These are phyloP conservation scores for Pouteria campechiana DNA, from an alignment of 179 eudicot genomes.

Conservation along the genomic window DNA sequence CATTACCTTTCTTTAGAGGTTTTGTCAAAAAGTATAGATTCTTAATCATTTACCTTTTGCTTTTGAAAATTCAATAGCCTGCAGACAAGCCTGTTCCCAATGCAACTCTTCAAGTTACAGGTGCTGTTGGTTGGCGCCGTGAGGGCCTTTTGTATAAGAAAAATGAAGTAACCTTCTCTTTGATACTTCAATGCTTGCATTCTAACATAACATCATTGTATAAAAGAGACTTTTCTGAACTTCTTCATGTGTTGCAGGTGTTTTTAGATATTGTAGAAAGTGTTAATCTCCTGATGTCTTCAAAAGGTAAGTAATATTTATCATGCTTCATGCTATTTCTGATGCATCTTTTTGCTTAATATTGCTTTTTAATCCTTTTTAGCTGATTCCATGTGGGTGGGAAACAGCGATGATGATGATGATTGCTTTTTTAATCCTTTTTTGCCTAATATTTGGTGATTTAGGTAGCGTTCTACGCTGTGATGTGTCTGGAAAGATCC, in stretches of 20 bases:
- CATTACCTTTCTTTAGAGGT: too few relatives aligned
- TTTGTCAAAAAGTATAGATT: too few relatives aligned
- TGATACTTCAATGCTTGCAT: not conserved
- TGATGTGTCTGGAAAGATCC: constrained; percentile 97
- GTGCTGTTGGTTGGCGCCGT: constrained; percentile 99
- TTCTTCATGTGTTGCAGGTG: constrained; percentile 42
- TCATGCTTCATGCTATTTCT: not conserved
- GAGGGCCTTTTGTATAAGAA: constrained; percentile 95
- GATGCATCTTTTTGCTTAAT: not conserved
- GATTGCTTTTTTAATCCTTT: not conserved
- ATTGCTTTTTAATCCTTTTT: not conserved
- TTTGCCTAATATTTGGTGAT: constrained; percentile 3
- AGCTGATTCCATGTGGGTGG: too few relatives aligned
- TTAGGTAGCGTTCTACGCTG: constrained; percentile 89
- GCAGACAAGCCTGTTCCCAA: constrained; percentile 92
- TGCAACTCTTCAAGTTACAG: constrained; percentile 98
- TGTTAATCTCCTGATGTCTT: constrained; percentile 98
- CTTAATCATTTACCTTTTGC: constrained; percentile 9
- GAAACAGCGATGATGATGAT: too few relatives aligned
- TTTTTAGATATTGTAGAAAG: constrained; percentile 96
- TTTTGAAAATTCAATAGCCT: constrained; percentile 34
- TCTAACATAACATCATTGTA: too few relatives aligned
- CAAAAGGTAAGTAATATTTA: constrained; percentile 50
- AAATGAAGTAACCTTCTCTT: constrained; percentile 57
- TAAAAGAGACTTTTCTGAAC: too few relatives aligned